Percentiles rank a stretch among this genome's conserved stretches.
phyloP scores from a whole-genome alignment of 1,139 yeast genomes.

The Candida sp. region DNA sequence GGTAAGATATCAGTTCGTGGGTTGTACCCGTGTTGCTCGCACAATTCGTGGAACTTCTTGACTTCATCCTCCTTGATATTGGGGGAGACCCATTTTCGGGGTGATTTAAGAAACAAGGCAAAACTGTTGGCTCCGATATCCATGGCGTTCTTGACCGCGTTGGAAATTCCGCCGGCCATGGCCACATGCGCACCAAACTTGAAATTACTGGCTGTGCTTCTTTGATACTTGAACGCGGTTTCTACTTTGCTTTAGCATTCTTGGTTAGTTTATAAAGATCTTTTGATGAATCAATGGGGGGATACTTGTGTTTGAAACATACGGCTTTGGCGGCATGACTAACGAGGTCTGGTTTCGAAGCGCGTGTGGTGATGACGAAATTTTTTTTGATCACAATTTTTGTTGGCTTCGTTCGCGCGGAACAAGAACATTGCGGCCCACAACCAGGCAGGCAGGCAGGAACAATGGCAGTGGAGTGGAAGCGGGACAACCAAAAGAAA shows the following conservation, averaged over 20 bases:
- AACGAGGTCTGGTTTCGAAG: not conserved
- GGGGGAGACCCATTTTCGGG: constrained; percentile 91
- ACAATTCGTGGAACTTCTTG: constrained; percentile 61
- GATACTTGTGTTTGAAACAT: constrained; percentile 5
- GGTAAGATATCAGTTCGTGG: constrained; percentile 84
- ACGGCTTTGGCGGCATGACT: constrained; percentile 17
- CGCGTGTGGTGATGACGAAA: constrained; percentile 7
- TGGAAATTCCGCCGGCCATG: constrained; percentile 74
- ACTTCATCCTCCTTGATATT: constrained; percentile 72
- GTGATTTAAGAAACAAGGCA: constrained; percentile 90
- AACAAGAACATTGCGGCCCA: too few species aligned
- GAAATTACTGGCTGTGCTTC: constrained; percentile 25
- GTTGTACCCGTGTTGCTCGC: constrained; percentile 67
- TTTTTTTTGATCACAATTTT: not conserved
- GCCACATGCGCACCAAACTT: constrained; percentile 88
- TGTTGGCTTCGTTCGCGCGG: not conserved
- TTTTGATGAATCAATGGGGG: not conserved
- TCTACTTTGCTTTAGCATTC: constrained; percentile 5
- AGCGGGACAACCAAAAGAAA: not conserved
- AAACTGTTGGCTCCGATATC: constrained; percentile 83
- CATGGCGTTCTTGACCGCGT: constrained; percentile 75
- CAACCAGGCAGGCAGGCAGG: too few species aligned
- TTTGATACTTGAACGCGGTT: constrained; percentile 23
- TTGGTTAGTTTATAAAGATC: constrained; percentile 2
- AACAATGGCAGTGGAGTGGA: too few species aligned